Evolutionary conservation across 139 green algal genomes (phyloP).

Genomic region (Chlamydomonas sp.): DNA sequence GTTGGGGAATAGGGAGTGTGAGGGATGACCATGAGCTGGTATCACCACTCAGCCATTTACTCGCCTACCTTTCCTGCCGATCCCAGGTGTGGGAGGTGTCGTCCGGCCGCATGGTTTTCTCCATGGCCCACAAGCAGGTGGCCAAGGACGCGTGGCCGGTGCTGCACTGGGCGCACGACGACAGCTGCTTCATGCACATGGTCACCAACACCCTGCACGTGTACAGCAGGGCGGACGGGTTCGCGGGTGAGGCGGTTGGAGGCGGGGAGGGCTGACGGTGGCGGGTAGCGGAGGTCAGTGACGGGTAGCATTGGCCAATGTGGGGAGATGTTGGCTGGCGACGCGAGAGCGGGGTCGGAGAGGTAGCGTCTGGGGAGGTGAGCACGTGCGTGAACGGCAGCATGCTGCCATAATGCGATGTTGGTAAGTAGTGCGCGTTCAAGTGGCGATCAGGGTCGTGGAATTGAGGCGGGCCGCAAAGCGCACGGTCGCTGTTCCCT

Average conservation of each 20-base stretch:
- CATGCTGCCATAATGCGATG: too few relatives aligned
- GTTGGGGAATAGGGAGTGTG: not conserved
- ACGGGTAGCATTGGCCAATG: too few relatives aligned
- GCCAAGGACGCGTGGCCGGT: constrained; percentile 75
- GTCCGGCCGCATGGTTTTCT: constrained; percentile 50
- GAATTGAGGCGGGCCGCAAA: too few relatives aligned
- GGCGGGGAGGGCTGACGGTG: not conserved
- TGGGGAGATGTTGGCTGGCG: not conserved
- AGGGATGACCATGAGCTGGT: not conserved
- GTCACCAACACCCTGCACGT: constrained; percentile 92
- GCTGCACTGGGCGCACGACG: constrained; percentile 83
- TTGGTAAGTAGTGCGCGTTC: too few relatives aligned
- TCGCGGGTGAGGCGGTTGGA: constrained; percentile 52
- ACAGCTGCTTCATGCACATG: constrained; percentile 65
- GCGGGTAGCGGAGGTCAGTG: not conserved
- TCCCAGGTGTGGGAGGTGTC: constrained; percentile 70
- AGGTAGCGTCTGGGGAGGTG: too few relatives aligned
- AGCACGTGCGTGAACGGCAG: too few relatives aligned
- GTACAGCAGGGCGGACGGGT: constrained; percentile 71
- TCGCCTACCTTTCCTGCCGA: not conserved
- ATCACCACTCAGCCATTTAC: not conserved
- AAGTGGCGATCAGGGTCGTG: too few relatives aligned
- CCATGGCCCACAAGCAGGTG: constrained; percentile 70
- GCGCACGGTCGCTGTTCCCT: too few relatives aligned
- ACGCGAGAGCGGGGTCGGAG: too few relatives aligned